Evolutionary conservation across 139 green algal genomes (phyloP).

Genomic region (Haematococcus sp.): DNA sequence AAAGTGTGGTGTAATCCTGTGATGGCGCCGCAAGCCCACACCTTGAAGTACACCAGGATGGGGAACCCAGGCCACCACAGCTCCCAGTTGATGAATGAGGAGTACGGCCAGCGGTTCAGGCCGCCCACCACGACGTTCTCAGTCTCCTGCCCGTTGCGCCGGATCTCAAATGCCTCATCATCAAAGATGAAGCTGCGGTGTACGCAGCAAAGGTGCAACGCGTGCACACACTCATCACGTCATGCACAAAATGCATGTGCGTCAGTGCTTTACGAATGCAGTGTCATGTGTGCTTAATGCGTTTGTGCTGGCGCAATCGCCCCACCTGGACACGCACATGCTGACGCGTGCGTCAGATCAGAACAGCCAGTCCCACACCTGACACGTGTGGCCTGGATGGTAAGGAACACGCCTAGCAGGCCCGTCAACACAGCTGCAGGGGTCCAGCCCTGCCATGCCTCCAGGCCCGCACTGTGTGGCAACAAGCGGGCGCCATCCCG

Average conservation of each 20-base stretch:
- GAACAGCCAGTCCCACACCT: slow-evolving; percentile 37
- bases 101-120: slow-evolving; percentile 79
- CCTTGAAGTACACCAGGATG: slow-evolving; percentile 97
- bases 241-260: slow-evolving; percentile 4
- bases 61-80: slow-evolving; percentile 94
- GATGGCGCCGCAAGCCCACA: no score
- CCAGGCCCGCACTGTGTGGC: slow-evolving; percentile 18
- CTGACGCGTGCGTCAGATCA: no score
- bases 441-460: slow-evolving; percentile 30
- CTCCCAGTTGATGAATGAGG: slow-evolving; percentile 88
- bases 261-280: not conserved
- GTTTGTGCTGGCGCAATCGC: no score
- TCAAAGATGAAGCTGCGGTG: slow-evolving; percentile 76
- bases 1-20: no score
- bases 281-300: not conserved
- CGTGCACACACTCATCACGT: no score
- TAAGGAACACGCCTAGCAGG: slow-evolving; percentile 72
- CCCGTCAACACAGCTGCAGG: slow-evolving; percentile 38
- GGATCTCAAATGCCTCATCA: slow-evolving; percentile 65
- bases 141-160: slow-evolving; percentile 44
- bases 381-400: slow-evolving; percentile 70
- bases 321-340: no score
- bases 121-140: slow-evolving; percentile 89
- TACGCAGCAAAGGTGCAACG: not conserved
- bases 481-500: no score